Evolutionary conservation across 176 grass and related monocot species (phyloP).

Genomic region (Avena eriantha): DNA sequence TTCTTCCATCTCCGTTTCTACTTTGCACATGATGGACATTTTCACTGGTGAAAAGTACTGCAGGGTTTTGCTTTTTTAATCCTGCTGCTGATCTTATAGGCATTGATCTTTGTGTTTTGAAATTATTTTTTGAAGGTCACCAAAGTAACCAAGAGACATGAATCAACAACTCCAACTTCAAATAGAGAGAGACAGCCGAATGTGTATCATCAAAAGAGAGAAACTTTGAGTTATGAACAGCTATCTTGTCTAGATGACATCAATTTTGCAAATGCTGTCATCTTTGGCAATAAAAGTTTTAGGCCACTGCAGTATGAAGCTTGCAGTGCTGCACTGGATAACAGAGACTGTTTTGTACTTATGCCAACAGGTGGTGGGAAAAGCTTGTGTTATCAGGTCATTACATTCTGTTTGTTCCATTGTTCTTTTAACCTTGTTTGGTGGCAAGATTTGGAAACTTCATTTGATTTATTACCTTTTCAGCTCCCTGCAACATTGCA

Average conservation of each 20-base stretch:
- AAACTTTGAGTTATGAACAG: slow-evolving; percentile 63
- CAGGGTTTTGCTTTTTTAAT: not conserved
- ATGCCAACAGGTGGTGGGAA: slow-evolving; percentile 99
- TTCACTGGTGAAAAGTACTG: not conserved
- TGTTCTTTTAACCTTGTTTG: slow-evolving; percentile 29
- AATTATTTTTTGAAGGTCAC: slow-evolving; percentile 50
- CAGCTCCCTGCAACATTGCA: slow-evolving; percentile 95
- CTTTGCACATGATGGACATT: slow-evolving; percentile 6
- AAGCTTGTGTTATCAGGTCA: slow-evolving; percentile 93
- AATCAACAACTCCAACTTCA: slow-evolving; percentile 43
- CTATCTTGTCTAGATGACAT: slow-evolving; percentile 68
- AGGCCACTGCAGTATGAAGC: slow-evolving; percentile 82
- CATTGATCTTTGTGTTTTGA: not conserved
- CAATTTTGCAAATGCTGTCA: slow-evolving; percentile 77
- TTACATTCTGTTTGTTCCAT: slow-evolving; percentile 10
- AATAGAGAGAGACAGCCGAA: slow-evolving; percentile 25
- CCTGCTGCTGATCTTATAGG: not conserved
- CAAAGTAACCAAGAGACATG: slow-evolving; percentile 32
- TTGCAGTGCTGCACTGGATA: slow-evolving; percentile 71
- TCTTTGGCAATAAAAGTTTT: slow-evolving; percentile 84
- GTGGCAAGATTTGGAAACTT: slow-evolving; percentile 9
- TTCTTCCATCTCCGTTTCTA: not conserved
- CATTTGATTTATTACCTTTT: slow-evolving; percentile 39
- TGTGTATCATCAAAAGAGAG: slow-evolving; percentile 37
- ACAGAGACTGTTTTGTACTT: slow-evolving; percentile 76